Evolutionary conservation across 805 yeast genomes (phyloP).

Genomic region (Torulaspora maleeae): DNA sequence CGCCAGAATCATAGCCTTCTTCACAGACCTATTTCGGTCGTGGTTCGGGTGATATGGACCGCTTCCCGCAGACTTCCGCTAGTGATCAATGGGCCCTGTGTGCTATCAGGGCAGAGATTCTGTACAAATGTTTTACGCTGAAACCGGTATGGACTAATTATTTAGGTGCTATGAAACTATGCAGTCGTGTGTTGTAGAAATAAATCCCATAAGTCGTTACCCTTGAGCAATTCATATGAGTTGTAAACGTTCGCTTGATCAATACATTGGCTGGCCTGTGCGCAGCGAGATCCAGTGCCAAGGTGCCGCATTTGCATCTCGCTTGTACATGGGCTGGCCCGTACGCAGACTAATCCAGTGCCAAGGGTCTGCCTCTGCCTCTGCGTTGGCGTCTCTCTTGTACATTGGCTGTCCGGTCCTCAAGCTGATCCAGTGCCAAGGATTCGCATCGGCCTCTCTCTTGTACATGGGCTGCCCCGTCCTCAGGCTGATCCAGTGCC

Average conservation of each 20-base stretch:
- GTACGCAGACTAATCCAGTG: slow-evolving; percentile 26
- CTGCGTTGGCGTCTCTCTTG: slow-evolving; percentile 22
- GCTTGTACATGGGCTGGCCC: slow-evolving; percentile 31
- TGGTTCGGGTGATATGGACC: slow-evolving; percentile 16
- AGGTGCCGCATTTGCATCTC: slow-evolving; percentile 24
- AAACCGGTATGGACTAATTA: neutral
- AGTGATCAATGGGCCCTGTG: no score
- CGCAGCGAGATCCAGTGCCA: slow-evolving; percentile 24
- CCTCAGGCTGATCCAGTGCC: slow-evolving; percentile 29
- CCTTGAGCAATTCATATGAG: neutral
- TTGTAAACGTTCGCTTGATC: neutral
- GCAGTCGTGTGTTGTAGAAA: neutral
- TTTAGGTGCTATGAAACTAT: neutral
- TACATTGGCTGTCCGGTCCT: slow-evolving; percentile 28
- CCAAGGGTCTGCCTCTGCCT: slow-evolving; percentile 22
- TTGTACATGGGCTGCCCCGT: slow-evolving; percentile 30
- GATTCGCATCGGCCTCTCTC: slow-evolving; percentile 31
- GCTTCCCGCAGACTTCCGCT: neutral
- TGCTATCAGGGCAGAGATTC: no score
- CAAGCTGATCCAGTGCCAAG: slow-evolving; percentile 23
- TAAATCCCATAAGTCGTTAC: neutral
- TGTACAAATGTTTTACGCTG: neutral
- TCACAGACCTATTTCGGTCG: slow-evolving; percentile 17
- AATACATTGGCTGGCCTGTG: slow-evolving; percentile 29
- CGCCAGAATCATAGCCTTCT: slow-evolving; percentile 21